Base-by-base conservation (phyloP, 1,284 basidiomycete species). In the Malassezia obtusa region DNA sequence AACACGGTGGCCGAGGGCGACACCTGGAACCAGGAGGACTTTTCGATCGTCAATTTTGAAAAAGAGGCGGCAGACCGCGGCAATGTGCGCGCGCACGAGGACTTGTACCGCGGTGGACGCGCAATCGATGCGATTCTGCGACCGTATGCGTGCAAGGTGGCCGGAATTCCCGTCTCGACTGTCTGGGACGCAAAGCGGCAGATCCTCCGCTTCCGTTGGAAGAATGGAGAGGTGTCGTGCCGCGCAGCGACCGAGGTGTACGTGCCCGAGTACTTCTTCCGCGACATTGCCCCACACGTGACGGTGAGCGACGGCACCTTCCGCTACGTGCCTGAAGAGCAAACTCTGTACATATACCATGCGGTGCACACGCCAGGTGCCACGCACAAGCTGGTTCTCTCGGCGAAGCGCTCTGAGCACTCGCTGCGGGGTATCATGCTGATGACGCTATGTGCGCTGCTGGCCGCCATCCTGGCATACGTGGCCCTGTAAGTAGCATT, bases 21-120 rank as follows among this genome's bases (percentile, higher is more conserved):
- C 72, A 79, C 83, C 58, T 96, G 92, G 92, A 95, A 94, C 69
- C 87, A 85, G 40, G 91, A 96, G 55, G 71, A 74, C 52, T 75
- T 73, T 46, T 62, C 59, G 38, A 57, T 74, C 73, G 89, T 87
- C 3, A 92, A 87, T 84, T 92, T 87, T 78, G 86, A 85, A 58
- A 17, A 30, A 14, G 9, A 11, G 11, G 50, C 52, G 10, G 45
- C 40, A 11, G 56, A 57, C 26, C 15, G 48, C 2, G 57, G 53
- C 26, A 54, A 57, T 0, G 24, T 30, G 28, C 52, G 80, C 11
- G 83, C 86, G 64, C 76, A 77, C 10, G 57, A 66, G 21, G 28
- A 36, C 24, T 77, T 89, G 21, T 90, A 94, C 70, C 81, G 83
- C 30, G 89, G 90, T 3, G 86, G 79, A 0, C 79, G 91, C 7